These are phyloP conservation scores for Tardiomyces depauwii DNA, from an alignment of 1,139 yeast species.

Conservation along the genomic window DNA sequence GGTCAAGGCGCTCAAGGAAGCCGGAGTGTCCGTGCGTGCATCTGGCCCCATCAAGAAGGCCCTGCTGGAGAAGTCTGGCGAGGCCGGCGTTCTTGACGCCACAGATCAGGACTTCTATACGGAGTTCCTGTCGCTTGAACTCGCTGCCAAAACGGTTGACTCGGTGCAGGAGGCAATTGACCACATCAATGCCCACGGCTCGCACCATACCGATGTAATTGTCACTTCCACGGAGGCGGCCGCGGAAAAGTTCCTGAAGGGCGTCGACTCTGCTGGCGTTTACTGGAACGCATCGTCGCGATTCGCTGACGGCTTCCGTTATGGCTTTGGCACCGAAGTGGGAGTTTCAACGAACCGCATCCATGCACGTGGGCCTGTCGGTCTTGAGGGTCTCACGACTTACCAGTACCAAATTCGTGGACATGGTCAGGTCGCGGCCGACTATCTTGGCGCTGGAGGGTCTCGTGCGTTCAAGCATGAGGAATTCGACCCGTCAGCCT, in stretches of 20 bases:
- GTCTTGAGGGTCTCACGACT: conserved; percentile 90
- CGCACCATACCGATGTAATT: conserved; percentile 93
- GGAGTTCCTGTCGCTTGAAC: conserved; percentile 74
- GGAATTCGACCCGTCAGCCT: conserved; percentile 4
- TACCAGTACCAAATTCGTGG: conserved; percentile 92
- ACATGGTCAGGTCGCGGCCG: conserved; percentile 83
- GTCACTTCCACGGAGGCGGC: conserved; percentile 58
- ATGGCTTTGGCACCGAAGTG: conserved; percentile 97
- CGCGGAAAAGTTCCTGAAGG: conserved; percentile 72
- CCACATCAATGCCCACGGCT: conserved; percentile 84
- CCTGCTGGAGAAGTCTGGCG: conserved; percentile 15
- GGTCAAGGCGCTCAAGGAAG: conserved; percentile 39
- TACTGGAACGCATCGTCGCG: conserved; percentile 97
- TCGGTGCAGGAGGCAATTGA: conserved; percentile 58
- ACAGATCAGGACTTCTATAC: conserved; percentile 56
- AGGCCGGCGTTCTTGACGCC: conserved; percentile 18
- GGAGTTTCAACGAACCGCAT: conserved; percentile 95
- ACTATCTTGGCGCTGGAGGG: conserved; percentile 92
- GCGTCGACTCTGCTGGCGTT: conserved; percentile 93
- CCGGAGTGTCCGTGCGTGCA: conserved; percentile 65
- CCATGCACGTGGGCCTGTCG: conserved; percentile 98
- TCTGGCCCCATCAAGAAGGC: conserved; percentile 39
- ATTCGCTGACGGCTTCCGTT: conserved; percentile 97
- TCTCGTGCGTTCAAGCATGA: conserved; percentile 60
- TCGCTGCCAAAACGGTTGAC: conserved; percentile 57